A percentile compares a stretch with the other conserved stretches of the same genome.
phyloP scores from a whole-genome alignment of 441 rosid species.

The Manihot esculenta region DNA sequence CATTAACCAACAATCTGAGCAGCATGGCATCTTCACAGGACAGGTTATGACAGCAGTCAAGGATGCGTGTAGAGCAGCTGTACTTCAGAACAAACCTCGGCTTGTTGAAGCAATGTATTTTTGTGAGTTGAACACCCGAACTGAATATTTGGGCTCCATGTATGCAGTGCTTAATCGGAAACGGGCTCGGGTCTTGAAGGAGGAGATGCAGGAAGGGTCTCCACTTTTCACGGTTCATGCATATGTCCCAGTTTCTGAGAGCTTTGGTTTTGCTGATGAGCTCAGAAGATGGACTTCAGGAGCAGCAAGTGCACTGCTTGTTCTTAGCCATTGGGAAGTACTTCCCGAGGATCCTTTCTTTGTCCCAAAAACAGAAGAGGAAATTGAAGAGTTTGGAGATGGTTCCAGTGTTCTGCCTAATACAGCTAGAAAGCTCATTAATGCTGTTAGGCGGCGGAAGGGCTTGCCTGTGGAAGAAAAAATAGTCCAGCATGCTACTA shows the following conservation, averaged over 20 bases:
- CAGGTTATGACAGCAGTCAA: constrained; percentile 90
- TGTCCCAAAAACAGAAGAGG: constrained; percentile 90
- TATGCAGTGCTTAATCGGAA: constrained; percentile 79
- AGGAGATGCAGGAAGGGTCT: constrained; percentile 97
- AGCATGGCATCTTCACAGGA: constrained; percentile 68
- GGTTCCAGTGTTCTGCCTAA: constrained; percentile 89
- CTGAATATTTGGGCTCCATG: constrained; percentile 73
- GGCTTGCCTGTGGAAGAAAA: constrained; percentile 93
- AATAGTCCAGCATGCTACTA: constrained; percentile 85
- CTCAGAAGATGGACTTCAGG: constrained; percentile 84
- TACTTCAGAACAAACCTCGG: constrained; percentile 70
- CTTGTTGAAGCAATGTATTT: constrained; percentile 97
- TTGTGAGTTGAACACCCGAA: constrained; percentile 80
- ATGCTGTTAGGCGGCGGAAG: constrained; percentile 79
- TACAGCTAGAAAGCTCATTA: constrained; percentile 84
- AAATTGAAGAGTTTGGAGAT: constrained; percentile 87
- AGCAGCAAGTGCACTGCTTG: constrained; percentile 87
- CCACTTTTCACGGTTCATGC: constrained; percentile 75
- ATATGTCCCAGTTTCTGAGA: constrained; percentile 81
- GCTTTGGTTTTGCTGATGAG: constrained; percentile 91
- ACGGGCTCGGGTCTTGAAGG: constrained; percentile 78
- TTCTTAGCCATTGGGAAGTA: constrained; percentile 91
- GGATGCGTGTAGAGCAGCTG: constrained; percentile 83
- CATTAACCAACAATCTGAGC: constrained; percentile 52
- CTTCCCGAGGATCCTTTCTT: constrained; percentile 91